These are phyloP conservation scores for Rosa lucieae DNA, from an alignment of 306 rosid genomes.

Conservation along the genomic window DNA sequence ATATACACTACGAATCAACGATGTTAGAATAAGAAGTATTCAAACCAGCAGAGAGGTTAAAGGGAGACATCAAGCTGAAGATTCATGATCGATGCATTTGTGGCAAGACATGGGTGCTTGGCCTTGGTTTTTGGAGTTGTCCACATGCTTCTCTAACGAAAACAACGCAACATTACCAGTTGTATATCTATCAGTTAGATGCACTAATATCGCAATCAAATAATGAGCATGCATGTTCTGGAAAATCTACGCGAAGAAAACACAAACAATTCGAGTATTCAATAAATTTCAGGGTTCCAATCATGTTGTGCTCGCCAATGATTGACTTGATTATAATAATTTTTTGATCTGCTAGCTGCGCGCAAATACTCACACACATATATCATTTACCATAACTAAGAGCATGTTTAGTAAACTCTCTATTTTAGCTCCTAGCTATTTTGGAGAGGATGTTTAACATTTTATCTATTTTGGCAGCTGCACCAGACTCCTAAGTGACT, in stretches of 20 bases:
- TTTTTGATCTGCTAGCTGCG: no score
- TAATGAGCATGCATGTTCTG: not conserved
- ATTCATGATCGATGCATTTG: not conserved
- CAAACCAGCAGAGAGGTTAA: not conserved
- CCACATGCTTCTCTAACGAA: not conserved
- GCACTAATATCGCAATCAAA: not conserved
- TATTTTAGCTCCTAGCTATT: no score
- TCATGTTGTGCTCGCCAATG: no score
- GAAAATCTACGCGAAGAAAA: not conserved
- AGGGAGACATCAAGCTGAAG: not conserved
- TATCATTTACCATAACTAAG: no score
- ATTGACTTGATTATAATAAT: no score
- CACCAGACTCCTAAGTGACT: no score
- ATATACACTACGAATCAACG: not conserved
- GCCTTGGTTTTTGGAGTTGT: not conserved
- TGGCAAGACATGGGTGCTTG: not conserved
- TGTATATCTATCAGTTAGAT: not conserved
- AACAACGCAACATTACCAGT: not conserved
- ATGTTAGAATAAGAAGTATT: not conserved
- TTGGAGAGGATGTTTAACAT: no score
- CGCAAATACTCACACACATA: no score
- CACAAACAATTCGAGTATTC: no score
- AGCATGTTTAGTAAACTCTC: accelerated
- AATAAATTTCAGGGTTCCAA: no score
- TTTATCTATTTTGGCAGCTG: no score